Evolutionary conservation across 1,284 basidiomycete species (phyloP).

Genomic region (Puccinia triticina): DNA sequence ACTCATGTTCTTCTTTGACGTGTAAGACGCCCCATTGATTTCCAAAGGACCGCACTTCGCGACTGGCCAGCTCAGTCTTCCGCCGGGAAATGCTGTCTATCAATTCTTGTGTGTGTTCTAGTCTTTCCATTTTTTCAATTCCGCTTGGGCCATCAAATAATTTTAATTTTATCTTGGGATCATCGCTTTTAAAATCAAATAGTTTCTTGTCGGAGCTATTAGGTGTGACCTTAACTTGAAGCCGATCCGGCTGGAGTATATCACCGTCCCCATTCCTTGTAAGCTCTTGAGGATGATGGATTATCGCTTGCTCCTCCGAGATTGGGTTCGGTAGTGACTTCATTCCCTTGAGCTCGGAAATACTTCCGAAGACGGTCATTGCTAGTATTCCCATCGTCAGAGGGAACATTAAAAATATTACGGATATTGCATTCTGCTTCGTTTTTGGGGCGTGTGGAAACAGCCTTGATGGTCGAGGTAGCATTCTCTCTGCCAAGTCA

Average conservation of each 20-base stretch:
- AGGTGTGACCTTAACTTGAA: not conserved
- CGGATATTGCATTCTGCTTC: not conserved
- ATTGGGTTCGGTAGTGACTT: not conserved
- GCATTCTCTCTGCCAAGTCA: not conserved
- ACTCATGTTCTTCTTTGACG: not conserved
- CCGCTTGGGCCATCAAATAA: not conserved
- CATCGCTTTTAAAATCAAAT: not conserved
- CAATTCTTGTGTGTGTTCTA: not conserved
- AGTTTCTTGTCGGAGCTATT: not conserved
- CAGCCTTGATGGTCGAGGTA: not conserved
- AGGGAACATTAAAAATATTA: not conserved
- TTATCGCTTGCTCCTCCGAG: not conserved
- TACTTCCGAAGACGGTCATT: not conserved
- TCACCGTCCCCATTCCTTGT: not conserved
- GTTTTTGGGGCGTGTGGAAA: not conserved
- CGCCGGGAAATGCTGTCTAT: not conserved
- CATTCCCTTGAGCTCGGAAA: not conserved
- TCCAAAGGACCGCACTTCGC: not conserved
- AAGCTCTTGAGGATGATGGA: not conserved
- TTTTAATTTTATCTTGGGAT: too few species aligned
- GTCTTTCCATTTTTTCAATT: not conserved
- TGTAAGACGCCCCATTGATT: not conserved
- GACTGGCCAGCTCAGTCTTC: not conserved
- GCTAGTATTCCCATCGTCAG: not conserved
- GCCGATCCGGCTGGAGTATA: not conserved